Percentiles rank a stretch among this genome's conserved stretches.
Conservation (phyloP, 2,329 filamentous ascomycete species). For the Cucurbitaria berberidis region DNA sequence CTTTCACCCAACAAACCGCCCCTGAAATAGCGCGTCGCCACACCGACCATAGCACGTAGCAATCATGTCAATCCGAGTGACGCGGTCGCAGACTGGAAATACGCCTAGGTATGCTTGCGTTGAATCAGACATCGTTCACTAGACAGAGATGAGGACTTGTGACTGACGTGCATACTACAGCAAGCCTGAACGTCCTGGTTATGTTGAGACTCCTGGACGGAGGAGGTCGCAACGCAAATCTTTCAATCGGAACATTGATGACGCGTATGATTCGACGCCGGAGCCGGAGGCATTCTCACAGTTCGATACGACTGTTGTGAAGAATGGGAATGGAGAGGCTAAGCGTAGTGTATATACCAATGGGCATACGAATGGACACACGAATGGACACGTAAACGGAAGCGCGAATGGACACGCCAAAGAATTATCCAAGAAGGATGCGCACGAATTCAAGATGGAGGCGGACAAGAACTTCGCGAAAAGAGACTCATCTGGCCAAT, state of each 20-base stretch:
- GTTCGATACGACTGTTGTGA: conserved; percentile 4
- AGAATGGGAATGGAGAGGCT: conserved; percentile 10
- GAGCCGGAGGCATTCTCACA: conserved; percentile 36
- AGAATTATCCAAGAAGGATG: conserved; percentile 23
- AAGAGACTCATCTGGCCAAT: conserved; percentile 57
- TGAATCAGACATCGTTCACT: background rate
- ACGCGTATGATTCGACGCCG: conserved; percentile 44
- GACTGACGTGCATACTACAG: conserved; percentile 40
- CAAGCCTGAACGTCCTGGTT: conserved; percentile 52
- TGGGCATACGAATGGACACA: conserved; percentile 16
- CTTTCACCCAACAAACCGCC: background rate
- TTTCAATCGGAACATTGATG: conserved; percentile 28
- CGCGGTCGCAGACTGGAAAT: conserved; percentile 56
- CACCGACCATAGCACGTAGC: conserved; percentile 10
- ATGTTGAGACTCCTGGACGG: conserved; percentile 57
- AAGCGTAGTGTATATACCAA: conserved; percentile 50
- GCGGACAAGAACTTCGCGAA: conserved; percentile 45
- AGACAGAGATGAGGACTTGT: background rate
- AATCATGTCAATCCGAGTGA: conserved; percentile 50
- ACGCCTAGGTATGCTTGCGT: conserved; percentile 52
- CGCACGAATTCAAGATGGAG: conserved; percentile 31
- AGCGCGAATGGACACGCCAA: conserved; percentile 46
- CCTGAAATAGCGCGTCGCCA: conserved; percentile 23
- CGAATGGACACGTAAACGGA: conserved; percentile 39
- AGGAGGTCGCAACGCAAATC: conserved; percentile 53